These are phyloP conservation scores for Iris pallida DNA, from an alignment of 116 monocot species.

Conservation along the genomic window DNA sequence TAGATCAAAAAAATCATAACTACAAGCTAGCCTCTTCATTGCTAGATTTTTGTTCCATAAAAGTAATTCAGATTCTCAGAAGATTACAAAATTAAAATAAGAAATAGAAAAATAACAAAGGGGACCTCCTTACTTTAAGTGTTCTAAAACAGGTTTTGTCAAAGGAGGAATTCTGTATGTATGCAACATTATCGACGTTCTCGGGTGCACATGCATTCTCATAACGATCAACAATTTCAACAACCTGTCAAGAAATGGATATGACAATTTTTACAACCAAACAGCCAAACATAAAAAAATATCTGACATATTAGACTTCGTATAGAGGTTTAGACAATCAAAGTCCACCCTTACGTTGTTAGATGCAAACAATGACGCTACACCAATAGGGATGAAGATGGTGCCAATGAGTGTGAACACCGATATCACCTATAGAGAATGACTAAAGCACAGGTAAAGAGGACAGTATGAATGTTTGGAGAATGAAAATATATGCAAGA, in stretches of 20 bases:
- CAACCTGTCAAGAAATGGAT: constrained; percentile 46
- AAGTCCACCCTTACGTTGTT: constrained; percentile 36
- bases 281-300: not conserved
- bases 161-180: constrained; percentile 31
- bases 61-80: too few species aligned
- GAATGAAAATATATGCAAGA: not conserved
- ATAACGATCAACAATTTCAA: constrained; percentile 75
- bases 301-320: not conserved
- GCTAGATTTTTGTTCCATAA: too few species aligned
- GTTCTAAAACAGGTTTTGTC: constrained; percentile 58
- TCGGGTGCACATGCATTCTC: constrained; percentile 53
- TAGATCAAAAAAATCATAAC: not conserved
- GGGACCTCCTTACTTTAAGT: constrained; percentile 35
- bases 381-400: constrained; percentile 79
- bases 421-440: constrained; percentile 67
- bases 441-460: not conserved
- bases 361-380: constrained; percentile 65
- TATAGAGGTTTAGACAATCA: not conserved
- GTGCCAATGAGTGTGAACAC: constrained; percentile 64
- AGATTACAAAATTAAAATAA: not conserved
- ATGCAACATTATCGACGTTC: constrained; percentile 23
- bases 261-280: not conserved
- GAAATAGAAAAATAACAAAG: not conserved
- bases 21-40: not conserved
- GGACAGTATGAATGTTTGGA: not conserved